A percentile compares a stretch with the other conserved stretches of the same genome.
These are phyloP conservation scores for Cladosporium sp. DNA, from an alignment of 2,329 filamentous ascomycete species.

Conservation along the genomic window DNA sequence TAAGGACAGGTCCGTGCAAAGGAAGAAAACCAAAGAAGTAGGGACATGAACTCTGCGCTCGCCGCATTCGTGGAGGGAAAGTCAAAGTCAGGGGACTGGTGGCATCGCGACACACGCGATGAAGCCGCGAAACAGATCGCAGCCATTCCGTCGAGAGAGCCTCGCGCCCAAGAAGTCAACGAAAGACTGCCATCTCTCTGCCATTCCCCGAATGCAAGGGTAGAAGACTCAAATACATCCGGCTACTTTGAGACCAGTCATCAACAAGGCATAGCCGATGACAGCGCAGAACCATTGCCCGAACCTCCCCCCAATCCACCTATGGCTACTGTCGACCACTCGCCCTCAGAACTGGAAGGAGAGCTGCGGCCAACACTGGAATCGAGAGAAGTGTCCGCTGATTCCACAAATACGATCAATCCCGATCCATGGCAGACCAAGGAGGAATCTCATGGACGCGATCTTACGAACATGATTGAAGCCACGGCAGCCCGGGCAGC, in stretches of 20 bases:
- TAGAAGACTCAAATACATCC: not conserved
- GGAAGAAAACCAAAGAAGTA: slow-evolving; percentile 55
- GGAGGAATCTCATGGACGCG: not conserved
- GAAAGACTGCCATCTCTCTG: not conserved
- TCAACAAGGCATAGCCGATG: not conserved
- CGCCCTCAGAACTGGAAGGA: not conserved
- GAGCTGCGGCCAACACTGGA: not conserved
- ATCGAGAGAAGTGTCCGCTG: not conserved
- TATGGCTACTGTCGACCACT: not conserved
- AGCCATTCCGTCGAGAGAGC: not conserved
- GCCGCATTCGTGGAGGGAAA: slow-evolving; percentile 44
- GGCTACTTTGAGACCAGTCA: not conserved
- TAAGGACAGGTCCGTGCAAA: slow-evolving; percentile 41
- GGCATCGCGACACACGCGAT: not conserved
- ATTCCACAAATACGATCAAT: not conserved
- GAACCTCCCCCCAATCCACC: not conserved
- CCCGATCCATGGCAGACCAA: slow-evolving; percentile 21
- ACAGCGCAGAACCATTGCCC: not conserved
- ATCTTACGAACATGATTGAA: not conserved
- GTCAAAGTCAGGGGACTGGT: slow-evolving; percentile 13
- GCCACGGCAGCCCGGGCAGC: slow-evolving; percentile 50
- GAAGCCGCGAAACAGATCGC: not conserved
- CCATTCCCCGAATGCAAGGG: not conserved
- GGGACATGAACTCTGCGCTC: slow-evolving; percentile 56
- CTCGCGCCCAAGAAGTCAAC: not conserved